Evolutionary conservation across 2,329 filamentous ascomycete genomes (phyloP).

Genomic region (Leptographium radiaticola): DNA sequence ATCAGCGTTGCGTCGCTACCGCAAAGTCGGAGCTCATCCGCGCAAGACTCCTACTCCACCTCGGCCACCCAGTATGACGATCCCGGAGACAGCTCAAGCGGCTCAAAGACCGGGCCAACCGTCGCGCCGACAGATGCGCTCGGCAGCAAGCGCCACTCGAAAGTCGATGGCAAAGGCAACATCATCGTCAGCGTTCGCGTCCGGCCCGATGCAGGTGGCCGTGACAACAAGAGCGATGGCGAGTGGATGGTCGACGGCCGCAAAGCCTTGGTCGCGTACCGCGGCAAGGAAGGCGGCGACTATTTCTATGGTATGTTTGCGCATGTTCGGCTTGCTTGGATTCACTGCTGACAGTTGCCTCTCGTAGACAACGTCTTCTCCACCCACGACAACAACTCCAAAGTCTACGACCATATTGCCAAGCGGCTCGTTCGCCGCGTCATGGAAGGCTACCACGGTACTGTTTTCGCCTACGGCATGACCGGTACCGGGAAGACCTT

Average conservation of each 20-base stretch:
- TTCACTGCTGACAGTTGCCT: constrained; percentile 7
- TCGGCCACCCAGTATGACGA: constrained; percentile 85
- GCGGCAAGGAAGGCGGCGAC: constrained; percentile 81
- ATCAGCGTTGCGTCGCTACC: constrained; percentile 70
- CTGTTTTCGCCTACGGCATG: constrained; percentile 98
- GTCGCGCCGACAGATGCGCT: constrained; percentile 4
- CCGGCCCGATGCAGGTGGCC: constrained; percentile 62
- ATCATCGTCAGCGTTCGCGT: constrained; percentile 92
- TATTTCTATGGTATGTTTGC: constrained; percentile 70
- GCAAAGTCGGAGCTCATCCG: constrained; percentile 82
- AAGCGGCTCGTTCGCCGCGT: constrained; percentile 90
- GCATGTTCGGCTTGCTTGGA: background rate
- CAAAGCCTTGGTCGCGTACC: constrained; percentile 68
- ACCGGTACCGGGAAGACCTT: constrained; percentile 98
- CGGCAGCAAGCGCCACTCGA: constrained; percentile 35
- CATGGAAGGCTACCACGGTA: constrained; percentile 98
- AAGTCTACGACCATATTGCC: constrained; percentile 86
- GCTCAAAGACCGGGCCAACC: constrained; percentile 17
- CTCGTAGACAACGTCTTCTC: constrained; percentile 84
- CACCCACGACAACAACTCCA: constrained; percentile 83
- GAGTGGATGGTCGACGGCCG: constrained; percentile 91
- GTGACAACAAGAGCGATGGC: constrained; percentile 50
- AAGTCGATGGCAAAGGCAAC: constrained; percentile 74
- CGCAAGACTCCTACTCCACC: constrained; percentile 83
- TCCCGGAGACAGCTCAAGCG: constrained; percentile 38